Conservation (phyloP, 2,329 filamentous ascomycete genomes). For the Alternaria tenuissima region DNA sequence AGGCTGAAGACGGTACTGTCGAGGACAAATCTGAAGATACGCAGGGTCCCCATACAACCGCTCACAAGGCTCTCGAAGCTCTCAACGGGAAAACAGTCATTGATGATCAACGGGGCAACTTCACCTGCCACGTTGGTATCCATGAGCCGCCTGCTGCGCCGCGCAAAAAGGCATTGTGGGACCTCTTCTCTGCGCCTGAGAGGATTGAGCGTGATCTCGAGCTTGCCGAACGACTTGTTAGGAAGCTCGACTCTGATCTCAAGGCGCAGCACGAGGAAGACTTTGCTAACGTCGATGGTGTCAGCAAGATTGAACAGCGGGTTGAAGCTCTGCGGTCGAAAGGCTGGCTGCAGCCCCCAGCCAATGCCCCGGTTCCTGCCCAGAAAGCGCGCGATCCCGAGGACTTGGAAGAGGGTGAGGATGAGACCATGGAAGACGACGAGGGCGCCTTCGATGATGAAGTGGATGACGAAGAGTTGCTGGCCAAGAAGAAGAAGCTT, state of each 20-base stretch:
- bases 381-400: constrained; percentile 71
- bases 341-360: constrained; percentile 76
- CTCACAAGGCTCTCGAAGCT: constrained; percentile 88
- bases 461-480: constrained; percentile 85
- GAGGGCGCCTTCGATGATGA: constrained; percentile 76
- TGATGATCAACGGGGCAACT: constrained; percentile 91
- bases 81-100: constrained; percentile 98
- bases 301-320: constrained; percentile 82
- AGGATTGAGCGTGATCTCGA: constrained; percentile 89
- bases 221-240: constrained; percentile 81
- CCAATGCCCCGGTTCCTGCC: constrained; percentile 58
- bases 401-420: constrained; percentile 80
- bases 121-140: constrained; percentile 95
- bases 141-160: constrained; percentile 88
- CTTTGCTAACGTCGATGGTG: constrained; percentile 64
- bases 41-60: constrained; percentile 61
- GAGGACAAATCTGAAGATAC: constrained; percentile 60
- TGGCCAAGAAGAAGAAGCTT: constrained; percentile 95
- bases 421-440: constrained; percentile 66
- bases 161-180: constrained; percentile 95
- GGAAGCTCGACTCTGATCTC: constrained; percentile 85
- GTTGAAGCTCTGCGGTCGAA: constrained; percentile 81
- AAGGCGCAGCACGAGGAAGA: constrained; percentile 69
- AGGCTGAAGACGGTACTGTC: constrained; percentile 65
- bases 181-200: constrained; percentile 93